These are phyloP conservation scores for Dioscorea zingiberensis DNA, from an alignment of 106 monocot genomes.

Conservation along the genomic window DNA sequence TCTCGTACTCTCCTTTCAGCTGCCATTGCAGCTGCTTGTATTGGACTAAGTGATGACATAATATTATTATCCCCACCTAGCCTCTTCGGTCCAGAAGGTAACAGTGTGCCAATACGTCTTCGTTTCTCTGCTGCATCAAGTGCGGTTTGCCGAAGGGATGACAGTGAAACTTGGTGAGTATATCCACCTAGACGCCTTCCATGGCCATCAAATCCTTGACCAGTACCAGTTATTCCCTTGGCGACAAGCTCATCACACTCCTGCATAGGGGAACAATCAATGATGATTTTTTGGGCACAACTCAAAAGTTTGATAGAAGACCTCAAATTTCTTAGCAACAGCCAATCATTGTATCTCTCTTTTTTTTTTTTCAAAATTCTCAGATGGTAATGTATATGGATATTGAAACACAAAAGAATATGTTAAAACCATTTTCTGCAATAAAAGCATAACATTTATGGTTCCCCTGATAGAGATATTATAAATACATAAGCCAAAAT, in stretches of 20 bases:
- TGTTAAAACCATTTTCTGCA: background rate
- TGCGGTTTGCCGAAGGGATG: slow-evolving; percentile 53
- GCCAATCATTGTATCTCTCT: too few species aligned
- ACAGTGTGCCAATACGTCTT: slow-evolving; percentile 32
- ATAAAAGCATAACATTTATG: background rate
- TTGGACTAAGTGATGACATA: slow-evolving; percentile 72
- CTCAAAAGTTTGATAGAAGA: too few species aligned
- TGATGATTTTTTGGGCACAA: too few species aligned
- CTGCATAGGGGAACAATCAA: slow-evolving; percentile 11
- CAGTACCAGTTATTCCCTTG: slow-evolving; percentile 69
- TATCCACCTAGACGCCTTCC: slow-evolving; percentile 81
- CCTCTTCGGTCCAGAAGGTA: slow-evolving; percentile 72
- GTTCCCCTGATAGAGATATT: background rate
- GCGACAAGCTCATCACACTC: slow-evolving; percentile 81
- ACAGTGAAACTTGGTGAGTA: slow-evolving; percentile 47
- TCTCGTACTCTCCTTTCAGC: slow-evolving; percentile 90
- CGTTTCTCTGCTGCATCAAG: slow-evolving; percentile 76
- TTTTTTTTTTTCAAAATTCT: too few species aligned
- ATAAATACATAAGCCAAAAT: too few species aligned
- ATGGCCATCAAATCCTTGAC: slow-evolving; percentile 81
- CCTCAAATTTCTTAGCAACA: too few species aligned
- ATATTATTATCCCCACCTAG: slow-evolving; percentile 76
- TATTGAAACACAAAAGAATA: background rate
- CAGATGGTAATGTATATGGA: background rate
- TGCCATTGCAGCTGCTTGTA: slow-evolving; percentile 97